These are phyloP conservation scores for Russula brevipes DNA, from an alignment of 768 basidiomycete species.

Conservation along the genomic window DNA sequence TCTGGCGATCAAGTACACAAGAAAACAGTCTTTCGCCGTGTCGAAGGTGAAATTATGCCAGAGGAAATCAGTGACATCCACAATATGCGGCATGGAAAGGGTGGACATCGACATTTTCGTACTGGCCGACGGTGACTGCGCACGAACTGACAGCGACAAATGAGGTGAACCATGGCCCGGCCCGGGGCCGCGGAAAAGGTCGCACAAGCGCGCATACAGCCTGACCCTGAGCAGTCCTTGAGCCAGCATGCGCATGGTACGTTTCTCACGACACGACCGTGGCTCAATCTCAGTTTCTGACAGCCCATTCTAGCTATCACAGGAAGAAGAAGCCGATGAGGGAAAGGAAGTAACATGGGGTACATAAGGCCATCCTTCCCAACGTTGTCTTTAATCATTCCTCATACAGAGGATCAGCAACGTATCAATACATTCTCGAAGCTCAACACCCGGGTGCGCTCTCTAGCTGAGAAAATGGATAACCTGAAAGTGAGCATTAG, in stretches of 20 bases:
- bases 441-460: slow-evolving; percentile 71
- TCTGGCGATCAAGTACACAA: slow-evolving; percentile 52
- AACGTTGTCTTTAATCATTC: background rate
- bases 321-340: slow-evolving; percentile 72
- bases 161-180: background rate
- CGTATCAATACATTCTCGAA: slow-evolving; percentile 90
- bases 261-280: slow-evolving; percentile 9
- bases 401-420: slow-evolving; percentile 63
- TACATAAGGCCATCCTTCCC: slow-evolving; percentile 32
- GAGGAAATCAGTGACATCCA: slow-evolving; percentile 9
- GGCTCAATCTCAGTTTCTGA: background rate
- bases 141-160: too few species aligned
- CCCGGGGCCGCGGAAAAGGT: background rate
- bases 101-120: slow-evolving; percentile 8
- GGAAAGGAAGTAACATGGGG: slow-evolving; percentile 82
- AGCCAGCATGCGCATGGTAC: slow-evolving; percentile 53
- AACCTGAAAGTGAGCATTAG: slow-evolving; percentile 58
- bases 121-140: background rate
- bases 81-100: slow-evolving; percentile 14
- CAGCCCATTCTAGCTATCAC: slow-evolving; percentile 49
- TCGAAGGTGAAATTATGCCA: slow-evolving; percentile 31
- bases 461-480: slow-evolving; percentile 66
- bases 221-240: background rate
- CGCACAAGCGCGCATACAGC: too few species aligned
- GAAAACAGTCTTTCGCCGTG: slow-evolving; percentile 49